Percentiles rank a stretch among this genome's conserved stretches.
Conservation (phyloP, 257 asterid genomes). For the Ehretia macrophylla region DNA sequence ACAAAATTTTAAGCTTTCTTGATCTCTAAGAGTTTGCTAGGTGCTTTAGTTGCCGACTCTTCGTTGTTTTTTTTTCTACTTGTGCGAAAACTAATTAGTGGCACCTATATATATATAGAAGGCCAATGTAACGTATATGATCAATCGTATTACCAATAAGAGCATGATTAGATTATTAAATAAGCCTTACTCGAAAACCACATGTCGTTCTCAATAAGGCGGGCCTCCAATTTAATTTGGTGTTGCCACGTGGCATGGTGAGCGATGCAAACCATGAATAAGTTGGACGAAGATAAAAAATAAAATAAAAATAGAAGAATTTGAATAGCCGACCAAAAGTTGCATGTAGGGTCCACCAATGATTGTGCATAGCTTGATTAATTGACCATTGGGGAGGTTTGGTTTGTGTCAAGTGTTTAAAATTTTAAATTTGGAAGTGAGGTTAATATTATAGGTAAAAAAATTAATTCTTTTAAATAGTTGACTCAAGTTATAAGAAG, state of each 20-base stretch:
- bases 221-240: slow-evolving; percentile 42
- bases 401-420: too few relatives aligned
- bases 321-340: slow-evolving; percentile 44
- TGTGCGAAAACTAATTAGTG: neutral
- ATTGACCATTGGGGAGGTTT: too few relatives aligned
- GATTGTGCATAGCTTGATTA: slow-evolving; percentile 26
- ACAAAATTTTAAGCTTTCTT: neutral
- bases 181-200: slow-evolving; percentile 5
- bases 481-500: too few relatives aligned
- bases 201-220: slow-evolving; percentile 18
- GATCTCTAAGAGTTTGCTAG: neutral
- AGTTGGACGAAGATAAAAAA: neutral
- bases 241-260: slow-evolving; percentile 31
- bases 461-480: too few relatives aligned
- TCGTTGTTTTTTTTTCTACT: neutral
- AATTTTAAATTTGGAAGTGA: too few relatives aligned
- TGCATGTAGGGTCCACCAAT: slow-evolving; percentile 29
- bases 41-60: neutral
- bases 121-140: neutral
- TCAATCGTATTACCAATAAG: neutral
- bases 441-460: too few relatives aligned
- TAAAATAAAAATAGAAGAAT: neutral
- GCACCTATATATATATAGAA: slow-evolving; percentile 6
- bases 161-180: neutral
- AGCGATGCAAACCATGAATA: slow-evolving; percentile 1